These are phyloP conservation scores for Mikania micrantha DNA, from an alignment of 129 eudicot species.

Conservation along the genomic window DNA sequence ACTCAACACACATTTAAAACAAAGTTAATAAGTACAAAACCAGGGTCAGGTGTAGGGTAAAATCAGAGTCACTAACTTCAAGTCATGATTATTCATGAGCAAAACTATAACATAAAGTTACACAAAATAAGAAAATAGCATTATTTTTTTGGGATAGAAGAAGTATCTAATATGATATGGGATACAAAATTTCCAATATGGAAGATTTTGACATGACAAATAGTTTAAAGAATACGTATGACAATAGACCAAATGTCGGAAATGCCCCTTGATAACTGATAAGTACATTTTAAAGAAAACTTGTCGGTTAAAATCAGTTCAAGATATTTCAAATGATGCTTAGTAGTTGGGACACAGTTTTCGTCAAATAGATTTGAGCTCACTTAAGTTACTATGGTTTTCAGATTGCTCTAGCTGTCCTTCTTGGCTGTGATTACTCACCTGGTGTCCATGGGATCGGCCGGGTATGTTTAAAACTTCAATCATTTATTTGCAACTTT, in stretches of 20 bases:
- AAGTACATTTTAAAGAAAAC: background rate
- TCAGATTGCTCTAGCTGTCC: conserved; percentile 82
- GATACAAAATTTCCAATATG: background rate
- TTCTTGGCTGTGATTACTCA: conserved; percentile 91
- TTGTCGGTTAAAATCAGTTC: background rate
- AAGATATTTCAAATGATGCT: background rate
- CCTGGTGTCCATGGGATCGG: conserved; percentile 77
- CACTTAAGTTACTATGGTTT: conserved; percentile 9
- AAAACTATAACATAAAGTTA: too few relatives aligned
- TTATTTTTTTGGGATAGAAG: too few relatives aligned
- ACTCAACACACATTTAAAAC: too few relatives aligned
- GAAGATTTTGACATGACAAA: background rate
- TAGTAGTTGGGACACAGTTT: background rate
- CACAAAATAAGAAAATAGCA: too few relatives aligned
- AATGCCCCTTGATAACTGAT: background rate
- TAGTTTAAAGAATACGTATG: background rate
- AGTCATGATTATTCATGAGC: too few relatives aligned
- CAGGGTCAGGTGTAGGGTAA: too few relatives aligned
- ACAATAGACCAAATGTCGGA: background rate
- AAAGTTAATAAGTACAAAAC: too few relatives aligned
- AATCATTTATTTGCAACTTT: background rate
- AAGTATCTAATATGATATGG: too few relatives aligned
- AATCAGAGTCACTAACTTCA: too few relatives aligned
- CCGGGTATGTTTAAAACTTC: conserved; percentile 42
- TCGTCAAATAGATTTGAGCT: background rate